Conservation (phyloP, 331 rosid genomes). For the Spiraea crenata region DNA sequence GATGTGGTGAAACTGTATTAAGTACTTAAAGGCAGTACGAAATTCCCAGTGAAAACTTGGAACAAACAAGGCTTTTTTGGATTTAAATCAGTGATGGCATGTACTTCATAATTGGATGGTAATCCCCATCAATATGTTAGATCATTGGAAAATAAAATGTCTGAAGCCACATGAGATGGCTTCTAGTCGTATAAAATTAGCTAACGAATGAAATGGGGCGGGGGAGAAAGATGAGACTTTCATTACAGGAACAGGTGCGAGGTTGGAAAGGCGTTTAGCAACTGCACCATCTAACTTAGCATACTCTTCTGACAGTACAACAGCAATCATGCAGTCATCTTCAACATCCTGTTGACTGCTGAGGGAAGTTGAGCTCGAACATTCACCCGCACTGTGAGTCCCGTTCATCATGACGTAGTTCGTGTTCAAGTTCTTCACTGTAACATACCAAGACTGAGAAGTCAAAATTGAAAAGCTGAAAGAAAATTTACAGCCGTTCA, state of each 20-base stretch:
- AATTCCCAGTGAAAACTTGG: slow-evolving; percentile 1
- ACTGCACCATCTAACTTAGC: slow-evolving; percentile 74
- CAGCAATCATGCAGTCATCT: slow-evolving; percentile 88
- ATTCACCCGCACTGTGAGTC: slow-evolving; percentile 51
- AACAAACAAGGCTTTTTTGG: neutral
- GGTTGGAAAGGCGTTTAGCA: slow-evolving; percentile 63
- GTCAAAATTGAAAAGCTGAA: neutral
- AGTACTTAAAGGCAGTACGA: neutral
- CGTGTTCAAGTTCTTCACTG: neutral
- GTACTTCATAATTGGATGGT: neutral
- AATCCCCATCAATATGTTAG: neutral
- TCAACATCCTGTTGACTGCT: slow-evolving; percentile 58
- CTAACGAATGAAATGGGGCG: neutral
- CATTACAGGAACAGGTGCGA: slow-evolving; percentile 72
- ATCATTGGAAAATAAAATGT: neutral
- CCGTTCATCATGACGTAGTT: slow-evolving; percentile 42
- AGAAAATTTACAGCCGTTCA: neutral
- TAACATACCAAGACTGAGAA: neutral
- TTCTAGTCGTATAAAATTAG: neutral
- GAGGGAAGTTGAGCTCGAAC: slow-evolving; percentile 63
- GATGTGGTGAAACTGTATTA: neutral
- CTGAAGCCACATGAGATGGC: neutral
- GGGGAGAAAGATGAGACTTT: neutral
- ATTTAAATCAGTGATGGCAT: neutral
- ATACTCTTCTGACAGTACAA: slow-evolving; percentile 75